Evolutionary conservation across 1,284 basidiomycete genomes (phyloP).

Genomic region (Microbotryomycetes sp.): DNA sequence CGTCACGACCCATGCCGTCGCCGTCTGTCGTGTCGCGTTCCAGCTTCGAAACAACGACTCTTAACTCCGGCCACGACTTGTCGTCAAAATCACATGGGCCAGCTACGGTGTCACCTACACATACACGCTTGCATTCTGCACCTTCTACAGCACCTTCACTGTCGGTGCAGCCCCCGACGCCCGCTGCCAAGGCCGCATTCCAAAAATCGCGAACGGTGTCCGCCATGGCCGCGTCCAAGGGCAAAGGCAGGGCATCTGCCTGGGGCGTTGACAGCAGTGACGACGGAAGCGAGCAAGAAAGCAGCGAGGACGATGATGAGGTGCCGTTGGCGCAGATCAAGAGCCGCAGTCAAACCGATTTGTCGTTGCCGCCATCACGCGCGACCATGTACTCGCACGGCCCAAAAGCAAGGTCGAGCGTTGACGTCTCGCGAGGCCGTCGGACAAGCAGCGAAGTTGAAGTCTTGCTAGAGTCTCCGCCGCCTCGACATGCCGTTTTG

Average conservation of each 20-base stretch:
- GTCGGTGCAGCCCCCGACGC: conserved; percentile 24
- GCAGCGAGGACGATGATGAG: conserved; percentile 19
- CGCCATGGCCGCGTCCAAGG: background rate
- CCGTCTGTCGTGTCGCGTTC: background rate
- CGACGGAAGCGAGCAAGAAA: conserved; percentile 10
- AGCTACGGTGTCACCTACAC: background rate
- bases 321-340: conserved; percentile 19
- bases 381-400: background rate
- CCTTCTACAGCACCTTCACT: conserved; percentile 7
- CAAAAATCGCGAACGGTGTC: background rate
- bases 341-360: conserved; percentile 14
- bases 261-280: conserved; percentile 22
- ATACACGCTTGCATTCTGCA: background rate
- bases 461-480: background rate
- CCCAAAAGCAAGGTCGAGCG: background rate
- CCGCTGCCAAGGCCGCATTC: background rate
- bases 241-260: conserved; percentile 1
- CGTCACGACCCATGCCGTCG: background rate
- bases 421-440: background rate
- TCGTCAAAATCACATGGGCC: background rate
- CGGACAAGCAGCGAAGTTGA: conserved; percentile 10
- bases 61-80: background rate
- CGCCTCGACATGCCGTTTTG: background rate
- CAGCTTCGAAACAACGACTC: background rate
- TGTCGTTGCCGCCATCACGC: background rate